phyloP scores from a whole-genome alignment of 176 grass and related monocot species.

The Alopecurus myosuroides region DNA sequence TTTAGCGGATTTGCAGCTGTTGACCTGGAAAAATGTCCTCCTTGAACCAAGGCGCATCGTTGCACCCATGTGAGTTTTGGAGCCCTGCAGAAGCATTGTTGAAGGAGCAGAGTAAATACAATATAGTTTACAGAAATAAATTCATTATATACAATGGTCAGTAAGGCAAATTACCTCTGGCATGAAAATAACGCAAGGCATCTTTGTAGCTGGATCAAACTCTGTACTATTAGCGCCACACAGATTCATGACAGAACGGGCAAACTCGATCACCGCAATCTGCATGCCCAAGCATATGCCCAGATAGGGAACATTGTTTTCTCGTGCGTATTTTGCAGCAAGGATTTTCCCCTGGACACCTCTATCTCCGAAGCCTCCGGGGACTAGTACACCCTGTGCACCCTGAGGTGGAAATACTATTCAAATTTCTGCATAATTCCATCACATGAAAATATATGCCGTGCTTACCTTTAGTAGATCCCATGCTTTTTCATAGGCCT shows the following conservation, averaged over 20 bases:
- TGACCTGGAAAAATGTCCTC: constrained; percentile 65
- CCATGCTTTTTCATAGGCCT: constrained; percentile 83
- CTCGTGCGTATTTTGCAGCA: constrained; percentile 82
- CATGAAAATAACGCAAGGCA: constrained; percentile 84
- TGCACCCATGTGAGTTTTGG: constrained; percentile 96
- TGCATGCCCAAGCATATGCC: constrained; percentile 98
- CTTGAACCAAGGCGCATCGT: constrained; percentile 98
- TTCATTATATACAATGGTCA: not conserved
- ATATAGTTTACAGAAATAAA: not conserved
- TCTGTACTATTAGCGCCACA: constrained; percentile 77
- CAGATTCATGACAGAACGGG: constrained; percentile 80
- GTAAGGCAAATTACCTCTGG: constrained; percentile 61
- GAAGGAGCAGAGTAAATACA: not conserved
- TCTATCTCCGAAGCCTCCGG: constrained; percentile 94
- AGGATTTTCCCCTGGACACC: constrained; percentile 94
- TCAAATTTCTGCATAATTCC: not conserved
- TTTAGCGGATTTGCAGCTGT: constrained; percentile 70
- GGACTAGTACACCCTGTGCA: constrained; percentile 83
- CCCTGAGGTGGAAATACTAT: constrained; percentile 40
- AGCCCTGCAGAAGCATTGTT: constrained; percentile 50
- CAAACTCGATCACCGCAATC: constrained; percentile 90
- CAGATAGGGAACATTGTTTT: constrained; percentile 79
- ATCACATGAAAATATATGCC: not conserved
- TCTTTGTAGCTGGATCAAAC: constrained; percentile 60
- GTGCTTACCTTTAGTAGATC: constrained; percentile 63